Conservation (phyloP, 2,329 filamentous ascomycete species). For the Knoxdaviesia capensis region DNA sequence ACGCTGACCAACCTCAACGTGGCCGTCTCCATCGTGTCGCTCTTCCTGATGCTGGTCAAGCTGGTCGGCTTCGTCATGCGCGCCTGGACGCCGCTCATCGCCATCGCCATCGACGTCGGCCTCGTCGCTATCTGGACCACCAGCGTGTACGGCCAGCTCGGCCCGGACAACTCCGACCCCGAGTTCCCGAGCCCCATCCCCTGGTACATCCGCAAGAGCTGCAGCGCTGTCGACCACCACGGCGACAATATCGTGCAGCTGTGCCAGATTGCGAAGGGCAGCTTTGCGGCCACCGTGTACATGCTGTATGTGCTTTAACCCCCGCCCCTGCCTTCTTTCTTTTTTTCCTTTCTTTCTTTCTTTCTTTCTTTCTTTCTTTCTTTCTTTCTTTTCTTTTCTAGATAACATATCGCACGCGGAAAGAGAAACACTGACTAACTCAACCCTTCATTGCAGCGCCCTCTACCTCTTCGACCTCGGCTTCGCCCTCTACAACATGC, state of each 20-base stretch:
- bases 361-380: not conserved
- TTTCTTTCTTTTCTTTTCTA: not conserved
- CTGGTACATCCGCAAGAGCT: constrained; percentile 60
- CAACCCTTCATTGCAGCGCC: constrained; percentile 16
- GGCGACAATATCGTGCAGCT: constrained; percentile 27
- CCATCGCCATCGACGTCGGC: constrained; percentile 32
- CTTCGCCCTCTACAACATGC: constrained; percentile 35
- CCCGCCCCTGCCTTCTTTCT: not conserved
- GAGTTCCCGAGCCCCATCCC: constrained; percentile 38
- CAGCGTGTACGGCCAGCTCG: constrained; percentile 50
- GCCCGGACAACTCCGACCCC: constrained; percentile 51
- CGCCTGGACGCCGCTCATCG: constrained; percentile 47
- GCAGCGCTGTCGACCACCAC: constrained; percentile 12
- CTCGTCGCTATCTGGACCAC: constrained; percentile 43
- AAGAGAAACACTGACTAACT: no score
- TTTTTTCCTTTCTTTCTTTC: not conserved
- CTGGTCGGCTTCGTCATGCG: constrained; percentile 50
- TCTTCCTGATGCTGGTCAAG: constrained; percentile 58
- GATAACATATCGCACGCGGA: no score
- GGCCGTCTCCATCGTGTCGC: constrained; percentile 53
- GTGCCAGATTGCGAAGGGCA: constrained; percentile 48
- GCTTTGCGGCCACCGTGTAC: constrained; percentile 41
- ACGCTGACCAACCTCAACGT: constrained; percentile 60
- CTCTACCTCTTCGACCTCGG: constrained; percentile 38
- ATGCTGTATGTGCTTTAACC: constrained; percentile 41